These are phyloP conservation scores for Penicillium mononematosum DNA, from an alignment of 495 filamentous ascomycete genomes.

Conservation along the genomic window DNA sequence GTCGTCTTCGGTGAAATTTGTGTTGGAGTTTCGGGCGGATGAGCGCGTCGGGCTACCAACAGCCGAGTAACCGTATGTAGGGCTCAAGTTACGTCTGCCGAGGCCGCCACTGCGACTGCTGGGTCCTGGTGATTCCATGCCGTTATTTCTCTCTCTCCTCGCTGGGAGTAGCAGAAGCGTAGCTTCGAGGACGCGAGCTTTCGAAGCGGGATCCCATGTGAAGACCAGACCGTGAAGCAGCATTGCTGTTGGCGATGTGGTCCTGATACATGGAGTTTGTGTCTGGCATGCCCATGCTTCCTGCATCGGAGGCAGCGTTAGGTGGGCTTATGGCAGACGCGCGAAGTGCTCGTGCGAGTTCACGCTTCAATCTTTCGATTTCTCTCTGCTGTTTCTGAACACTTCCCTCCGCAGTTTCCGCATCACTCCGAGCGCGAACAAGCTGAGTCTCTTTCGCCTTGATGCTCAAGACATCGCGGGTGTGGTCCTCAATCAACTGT, in stretches of 20 bases:
- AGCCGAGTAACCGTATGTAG: slow-evolving; percentile 50
- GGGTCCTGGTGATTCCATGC: slow-evolving; percentile 42
- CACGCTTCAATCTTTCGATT: slow-evolving; percentile 89
- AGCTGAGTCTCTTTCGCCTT: slow-evolving; percentile 98
- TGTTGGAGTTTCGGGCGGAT: slow-evolving; percentile 33
- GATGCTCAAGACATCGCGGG: slow-evolving; percentile 88
- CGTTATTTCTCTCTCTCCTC: slow-evolving; percentile 81
- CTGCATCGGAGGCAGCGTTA: slow-evolving; percentile 32
- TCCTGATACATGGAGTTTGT: slow-evolving; percentile 39
- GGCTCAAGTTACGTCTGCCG: slow-evolving; percentile 46
- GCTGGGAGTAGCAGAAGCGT: slow-evolving; percentile 64
- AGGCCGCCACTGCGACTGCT: slow-evolving; percentile 36
- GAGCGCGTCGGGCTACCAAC: slow-evolving; percentile 57
- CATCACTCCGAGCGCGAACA: slow-evolving; percentile 84
- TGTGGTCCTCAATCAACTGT: slow-evolving; percentile 95
- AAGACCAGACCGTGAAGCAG: slow-evolving; percentile 34
- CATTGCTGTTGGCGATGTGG: slow-evolving; percentile 29
- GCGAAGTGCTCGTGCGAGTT: slow-evolving; percentile 49
- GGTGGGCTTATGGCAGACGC: slow-evolving; percentile 44
- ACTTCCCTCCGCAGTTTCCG: slow-evolving; percentile 80
- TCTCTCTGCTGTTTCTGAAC: slow-evolving; percentile 82
- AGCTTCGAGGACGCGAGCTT: slow-evolving; percentile 57
- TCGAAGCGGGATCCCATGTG: slow-evolving; percentile 43
- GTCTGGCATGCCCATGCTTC: slow-evolving; percentile 39
- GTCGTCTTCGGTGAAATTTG: slow-evolving; percentile 40